These are phyloP conservation scores for Dactylella cylindrospora DNA, from an alignment of 2,329 filamentous ascomycete genomes.

Conservation along the genomic window DNA sequence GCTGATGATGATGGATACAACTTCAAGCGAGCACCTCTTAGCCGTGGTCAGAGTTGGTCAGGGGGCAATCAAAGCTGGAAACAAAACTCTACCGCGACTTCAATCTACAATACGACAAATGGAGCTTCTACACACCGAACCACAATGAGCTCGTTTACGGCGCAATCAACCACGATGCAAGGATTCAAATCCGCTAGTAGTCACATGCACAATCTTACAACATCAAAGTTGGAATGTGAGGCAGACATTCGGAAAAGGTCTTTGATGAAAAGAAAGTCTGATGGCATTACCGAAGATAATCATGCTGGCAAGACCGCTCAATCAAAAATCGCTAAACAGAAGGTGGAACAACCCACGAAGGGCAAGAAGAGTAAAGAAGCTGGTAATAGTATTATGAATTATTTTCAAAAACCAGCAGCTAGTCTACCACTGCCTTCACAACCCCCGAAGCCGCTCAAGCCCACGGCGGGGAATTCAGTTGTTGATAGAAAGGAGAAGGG, in stretches of 20 bases:
- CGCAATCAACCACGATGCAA: constrained; percentile 39
- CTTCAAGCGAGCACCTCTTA: neutral
- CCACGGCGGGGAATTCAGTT: neutral
- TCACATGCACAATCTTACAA: constrained; percentile 49
- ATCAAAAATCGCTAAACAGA: constrained; percentile 22
- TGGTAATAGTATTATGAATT: constrained; percentile 46
- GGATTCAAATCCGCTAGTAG: constrained; percentile 47
- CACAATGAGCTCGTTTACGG: constrained; percentile 20
- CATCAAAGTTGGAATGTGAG: constrained; percentile 48
- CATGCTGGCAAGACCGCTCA: constrained; percentile 18
- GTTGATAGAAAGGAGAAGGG: neutral
- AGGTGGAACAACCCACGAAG: constrained; percentile 13
- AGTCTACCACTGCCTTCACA: constrained; percentile 9
- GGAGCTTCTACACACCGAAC: constrained; percentile 21
- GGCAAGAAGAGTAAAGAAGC: constrained; percentile 32
- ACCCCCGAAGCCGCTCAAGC: neutral
- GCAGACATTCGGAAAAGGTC: constrained; percentile 30
- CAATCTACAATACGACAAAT: constrained; percentile 37
- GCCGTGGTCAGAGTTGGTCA: constrained; percentile 1
- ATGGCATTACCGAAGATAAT: constrained; percentile 18
- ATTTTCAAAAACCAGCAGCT: constrained; percentile 40
- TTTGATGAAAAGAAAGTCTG: constrained; percentile 37
- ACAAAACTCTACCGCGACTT: constrained; percentile 24
- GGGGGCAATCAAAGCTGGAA: constrained; percentile 12
- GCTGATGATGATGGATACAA: constrained; percentile 12